Conservation (phyloP, 129 eudicot species). For the Ambrosia trifida region DNA sequence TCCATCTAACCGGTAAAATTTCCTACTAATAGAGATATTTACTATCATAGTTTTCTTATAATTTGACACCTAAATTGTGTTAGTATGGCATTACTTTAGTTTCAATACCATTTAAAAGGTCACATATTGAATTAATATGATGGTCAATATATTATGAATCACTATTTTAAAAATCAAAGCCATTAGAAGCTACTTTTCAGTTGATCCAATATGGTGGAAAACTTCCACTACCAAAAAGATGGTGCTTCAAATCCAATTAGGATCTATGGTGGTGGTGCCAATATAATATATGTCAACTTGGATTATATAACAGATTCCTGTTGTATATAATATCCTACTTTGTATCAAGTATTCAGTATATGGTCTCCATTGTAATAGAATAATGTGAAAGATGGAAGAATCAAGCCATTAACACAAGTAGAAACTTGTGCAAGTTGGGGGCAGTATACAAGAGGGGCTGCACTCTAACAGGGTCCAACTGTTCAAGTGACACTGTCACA, state of each 20-base stretch:
- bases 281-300: slow-evolving; percentile 37
- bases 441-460: background rate
- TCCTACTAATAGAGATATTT: background rate
- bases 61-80: background rate
- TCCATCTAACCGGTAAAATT: slow-evolving; percentile 9
- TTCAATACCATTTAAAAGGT: background rate
- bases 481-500: too few species aligned
- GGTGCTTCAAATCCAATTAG: slow-evolving; percentile 38
- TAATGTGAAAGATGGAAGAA: slow-evolving; percentile 31
- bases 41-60: background rate
- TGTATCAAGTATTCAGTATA: slow-evolving; percentile 22
- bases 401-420: slow-evolving; percentile 20
- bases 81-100: background rate
- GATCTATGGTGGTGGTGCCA: slow-evolving; percentile 23
- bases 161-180: background rate
- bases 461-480: too few species aligned
- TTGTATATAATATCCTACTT: slow-evolving; percentile 29
- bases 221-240: slow-evolving; percentile 37
- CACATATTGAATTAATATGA: background rate
- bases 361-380: slow-evolving; percentile 37
- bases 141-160: background rate
- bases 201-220: slow-evolving; percentile 15
- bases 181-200: background rate
- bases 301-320: slow-evolving; percentile 34
- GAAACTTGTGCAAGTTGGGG: slow-evolving; percentile 6